Base-by-base conservation (phyloP, 2,329 filamentous ascomycete species). In the Pseudonectria buxi region DNA sequence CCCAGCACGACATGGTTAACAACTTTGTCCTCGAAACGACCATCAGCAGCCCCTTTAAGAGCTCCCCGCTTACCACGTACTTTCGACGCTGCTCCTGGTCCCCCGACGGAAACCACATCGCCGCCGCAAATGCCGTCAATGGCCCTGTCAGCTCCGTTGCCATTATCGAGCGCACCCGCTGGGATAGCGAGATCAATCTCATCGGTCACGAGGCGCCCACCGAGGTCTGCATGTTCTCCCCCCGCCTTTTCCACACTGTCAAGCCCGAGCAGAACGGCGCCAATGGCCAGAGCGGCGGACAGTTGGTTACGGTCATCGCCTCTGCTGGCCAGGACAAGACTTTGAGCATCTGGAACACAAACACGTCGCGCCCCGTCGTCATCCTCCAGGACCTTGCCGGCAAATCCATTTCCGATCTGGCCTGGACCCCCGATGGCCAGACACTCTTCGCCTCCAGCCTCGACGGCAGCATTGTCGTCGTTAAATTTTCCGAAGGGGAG, bases 51-150 rank as follows among this genome's bases (percentile, higher is more conserved):
- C 92, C 92, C 0, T 98, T 98, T 51, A 78, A 82, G 53, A 88
- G 86, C 46, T 95, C 89, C 2, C 92, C 92, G 4, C 71, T 98
- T 7, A 98, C 92, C 0, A 96, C 92, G 2, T 98, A 98, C 61
- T 98, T 98, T 58, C 78, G 92, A 41, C 74, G 92, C 45, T 96
- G 89, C 58, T 96, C 90, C 2, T 98, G 92, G 92, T 95, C 88
- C 3, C 94, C 92, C 0, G 92, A 98, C 58, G 92, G 92, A 7
- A 89, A 90, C 53, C 90, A 96, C 52, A 96, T 98, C 43, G 92
- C 92, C 4, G 92, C 92, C 4, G 87, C 92, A 6, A 98, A 98
- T 58, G 89, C 92, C 0, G 89, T 95, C 14, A 98, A 98, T 56
- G 92, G 92, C 0, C 94, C 92, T 2, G 92, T 98, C 15, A 95